phyloP scores from a whole-genome alignment of 495 filamentous ascomycete species.

The Niebla homalea region DNA sequence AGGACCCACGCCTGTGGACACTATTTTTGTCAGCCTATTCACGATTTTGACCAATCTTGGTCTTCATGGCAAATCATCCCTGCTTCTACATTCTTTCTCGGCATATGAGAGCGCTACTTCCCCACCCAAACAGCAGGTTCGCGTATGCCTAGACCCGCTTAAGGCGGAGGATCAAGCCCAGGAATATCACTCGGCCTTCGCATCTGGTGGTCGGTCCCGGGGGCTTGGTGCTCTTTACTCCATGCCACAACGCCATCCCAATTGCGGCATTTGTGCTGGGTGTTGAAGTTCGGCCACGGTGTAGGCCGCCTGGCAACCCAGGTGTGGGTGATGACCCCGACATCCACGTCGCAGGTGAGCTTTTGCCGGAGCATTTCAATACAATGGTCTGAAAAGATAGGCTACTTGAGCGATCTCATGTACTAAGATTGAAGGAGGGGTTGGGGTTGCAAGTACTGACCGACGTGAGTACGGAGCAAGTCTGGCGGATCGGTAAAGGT shows the following conservation, averaged over 20 bases:
- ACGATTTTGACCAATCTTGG: too few relatives aligned
- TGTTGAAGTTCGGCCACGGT: conserved; percentile 19
- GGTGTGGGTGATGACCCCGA: conserved; percentile 15
- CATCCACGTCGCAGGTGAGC: conserved; percentile 22
- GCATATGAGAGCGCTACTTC: too few relatives aligned
- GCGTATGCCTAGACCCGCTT: too few relatives aligned
- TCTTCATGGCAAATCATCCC: too few relatives aligned
- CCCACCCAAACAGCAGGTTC: too few relatives aligned
- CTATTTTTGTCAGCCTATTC: too few relatives aligned
- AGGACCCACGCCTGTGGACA: too few relatives aligned
- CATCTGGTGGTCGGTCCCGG: too few relatives aligned
- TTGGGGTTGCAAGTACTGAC: background rate
- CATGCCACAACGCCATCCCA: conserved; percentile 13
- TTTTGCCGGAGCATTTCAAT: conserved; percentile 21
- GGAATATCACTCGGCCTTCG: too few relatives aligned
- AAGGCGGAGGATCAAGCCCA: too few relatives aligned
- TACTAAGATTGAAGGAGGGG: background rate
- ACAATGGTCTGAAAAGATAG: conserved; percentile 13
- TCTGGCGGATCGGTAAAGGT: conserved; percentile 3
- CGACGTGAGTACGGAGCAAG: conserved; percentile 1
- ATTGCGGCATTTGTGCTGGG: conserved; percentile 14
- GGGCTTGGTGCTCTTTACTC: background rate
- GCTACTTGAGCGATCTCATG: too few relatives aligned
- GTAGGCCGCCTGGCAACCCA: conserved; percentile 13
- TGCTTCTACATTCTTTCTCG: too few relatives aligned